phyloP scores from a whole-genome alignment of 352 stramenopile genomes.

The Thraustotheca clavata region DNA sequence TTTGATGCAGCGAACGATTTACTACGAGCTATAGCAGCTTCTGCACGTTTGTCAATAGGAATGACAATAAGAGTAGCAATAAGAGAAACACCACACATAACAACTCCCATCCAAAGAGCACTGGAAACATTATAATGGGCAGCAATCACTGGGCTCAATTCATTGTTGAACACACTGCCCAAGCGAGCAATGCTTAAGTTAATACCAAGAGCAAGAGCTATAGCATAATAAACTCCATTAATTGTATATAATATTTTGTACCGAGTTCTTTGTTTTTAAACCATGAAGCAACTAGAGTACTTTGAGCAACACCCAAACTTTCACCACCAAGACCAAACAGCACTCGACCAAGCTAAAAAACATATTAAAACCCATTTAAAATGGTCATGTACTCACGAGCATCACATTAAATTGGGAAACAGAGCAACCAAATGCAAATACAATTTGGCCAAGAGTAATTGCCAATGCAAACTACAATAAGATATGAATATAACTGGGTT shows the following conservation, averaged over 20 bases:
- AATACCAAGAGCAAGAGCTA: conserved; percentile 86
- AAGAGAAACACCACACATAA: conserved; percentile 69
- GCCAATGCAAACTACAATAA: conserved; percentile 50
- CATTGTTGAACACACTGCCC: conserved; percentile 91
- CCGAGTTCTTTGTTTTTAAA: conserved; percentile 89
- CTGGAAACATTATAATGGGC: conserved; percentile 44
- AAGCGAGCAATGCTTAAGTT: conserved; percentile 87
- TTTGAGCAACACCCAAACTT: conserved; percentile 84
- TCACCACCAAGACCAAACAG: conserved; percentile 91
- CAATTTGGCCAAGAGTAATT: conserved; percentile 76
- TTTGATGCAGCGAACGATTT: background rate
- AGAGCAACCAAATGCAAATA: conserved; percentile 83
- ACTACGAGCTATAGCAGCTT: conserved; percentile 25
- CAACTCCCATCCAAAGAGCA: conserved; percentile 80
- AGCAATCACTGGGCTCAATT: conserved; percentile 75
- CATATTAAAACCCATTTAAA: conserved; percentile 12
- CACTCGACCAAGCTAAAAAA: conserved; percentile 72
- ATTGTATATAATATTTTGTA: conserved; percentile 21
- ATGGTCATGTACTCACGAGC: conserved; percentile 29
- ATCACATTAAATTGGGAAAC: conserved; percentile 73
- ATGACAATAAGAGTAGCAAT: conserved; percentile 64
- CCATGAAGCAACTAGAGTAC: conserved; percentile 86
- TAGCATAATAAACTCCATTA: background rate
- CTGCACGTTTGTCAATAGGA: conserved; percentile 65
- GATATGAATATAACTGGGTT: background rate